Evolutionary conservation across 768 basidiomycete species (phyloP), one percentile per base, ranked within the genome.

Genomic region (Auricularia heimuer): DNA sequence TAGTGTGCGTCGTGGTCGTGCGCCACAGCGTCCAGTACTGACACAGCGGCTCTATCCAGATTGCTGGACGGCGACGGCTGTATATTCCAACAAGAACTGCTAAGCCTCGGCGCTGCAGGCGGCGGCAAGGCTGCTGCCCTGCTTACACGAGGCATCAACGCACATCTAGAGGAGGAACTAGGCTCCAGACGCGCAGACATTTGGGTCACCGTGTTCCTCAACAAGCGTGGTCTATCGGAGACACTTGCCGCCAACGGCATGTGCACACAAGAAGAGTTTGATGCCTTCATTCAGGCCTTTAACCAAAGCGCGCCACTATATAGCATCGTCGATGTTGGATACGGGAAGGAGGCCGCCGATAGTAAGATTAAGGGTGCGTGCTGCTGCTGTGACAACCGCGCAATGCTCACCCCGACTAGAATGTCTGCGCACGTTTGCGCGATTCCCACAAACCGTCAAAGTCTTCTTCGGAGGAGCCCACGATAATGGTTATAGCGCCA

Each of bases 391-490:
- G 51, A 64, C n/a, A 24, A 10, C 44, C 14, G 29, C 7, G 6
- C 6, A 54, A 33, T 10, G 16, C 47, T 29, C 16, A 29, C n/a
- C n/a, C 21, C 44, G 18, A 16, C n/a, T 54, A 90, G 89, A 89
- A 73, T 85, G 87, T 73, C 75, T 92, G 58, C 81, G 87, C 72
- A 87, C 86, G 14, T 90, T 83, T 73, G 79, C 81, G 61, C 71
- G 85, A 75, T 75, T 85, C 65, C 82, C 85, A 44, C 85, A 88
- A 71, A 88, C 85, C 2, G 77, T 77, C 68, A 86, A 83, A 75
- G 78, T 90, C 70, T 76, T 89, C 67, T 88, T 89, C 69, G 87
- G 85, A 70, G 88, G 86, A 67, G 85, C 84, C 70, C 88, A 89
- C 71, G 88, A 89, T 75, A 84, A 84, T 75, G 87, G 88, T 69